Evolutionary conservation across 2,329 filamentous ascomycete species (phyloP).

Genomic region (Gaeumannomyces sp.): DNA sequence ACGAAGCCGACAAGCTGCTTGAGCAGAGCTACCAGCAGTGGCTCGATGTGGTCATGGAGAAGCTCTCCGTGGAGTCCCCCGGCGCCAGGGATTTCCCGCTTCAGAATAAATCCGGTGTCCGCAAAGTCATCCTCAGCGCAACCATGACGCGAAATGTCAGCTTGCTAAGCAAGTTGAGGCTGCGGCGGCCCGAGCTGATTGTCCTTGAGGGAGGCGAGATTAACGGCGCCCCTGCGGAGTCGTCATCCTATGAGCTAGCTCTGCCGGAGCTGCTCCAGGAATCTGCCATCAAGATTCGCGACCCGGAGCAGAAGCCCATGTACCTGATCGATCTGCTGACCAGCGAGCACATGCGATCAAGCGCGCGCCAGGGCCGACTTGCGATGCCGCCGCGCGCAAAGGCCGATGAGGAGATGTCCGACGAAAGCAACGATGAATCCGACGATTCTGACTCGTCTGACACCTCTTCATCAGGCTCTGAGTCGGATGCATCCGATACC

Average conservation of each 20-base stretch:
- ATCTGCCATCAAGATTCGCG: conserved; percentile 60
- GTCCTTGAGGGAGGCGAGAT: conserved; percentile 55
- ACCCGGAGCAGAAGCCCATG: conserved; percentile 69
- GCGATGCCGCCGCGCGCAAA: background rate
- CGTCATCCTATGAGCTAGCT: conserved; percentile 30
- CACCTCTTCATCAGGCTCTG: conserved; percentile 12
- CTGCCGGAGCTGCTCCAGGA: conserved; percentile 61
- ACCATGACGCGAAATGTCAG: conserved; percentile 86
- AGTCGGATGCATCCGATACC: conserved; percentile 11
- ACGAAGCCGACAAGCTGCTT: conserved; percentile 88
- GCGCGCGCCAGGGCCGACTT: conserved; percentile 7
- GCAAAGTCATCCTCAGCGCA: conserved; percentile 83
- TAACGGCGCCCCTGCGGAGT: conserved; percentile 22
- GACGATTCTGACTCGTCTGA: conserved; percentile 30
- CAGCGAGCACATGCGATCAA: conserved; percentile 39
- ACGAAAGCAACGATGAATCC: conserved; percentile 22
- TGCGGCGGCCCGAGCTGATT: conserved; percentile 69
- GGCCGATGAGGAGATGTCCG: background rate
- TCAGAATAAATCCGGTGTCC: conserved; percentile 48
- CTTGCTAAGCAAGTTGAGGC: conserved; percentile 65
- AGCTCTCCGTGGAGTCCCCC: conserved; percentile 41
- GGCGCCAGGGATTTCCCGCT: conserved; percentile 48
- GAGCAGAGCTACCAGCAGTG: conserved; percentile 92
- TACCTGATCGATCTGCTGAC: conserved; percentile 74
- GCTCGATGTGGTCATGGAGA: conserved; percentile 66